Evolutionary conservation across 257 asterid species (phyloP).

Genomic region (Prunella vulgaris): DNA sequence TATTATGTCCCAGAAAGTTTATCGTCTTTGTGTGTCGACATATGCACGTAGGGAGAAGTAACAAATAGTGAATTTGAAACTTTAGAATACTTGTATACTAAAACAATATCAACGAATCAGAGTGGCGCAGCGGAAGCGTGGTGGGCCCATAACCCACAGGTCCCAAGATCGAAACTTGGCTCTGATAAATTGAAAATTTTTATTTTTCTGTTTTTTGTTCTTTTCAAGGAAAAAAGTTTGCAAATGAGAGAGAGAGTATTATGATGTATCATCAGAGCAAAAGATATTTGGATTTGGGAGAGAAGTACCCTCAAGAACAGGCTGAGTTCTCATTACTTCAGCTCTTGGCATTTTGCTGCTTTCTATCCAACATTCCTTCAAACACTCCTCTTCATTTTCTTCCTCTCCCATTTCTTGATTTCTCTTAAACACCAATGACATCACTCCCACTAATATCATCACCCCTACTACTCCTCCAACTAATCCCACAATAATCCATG

Average conservation of each 20-base stretch:
- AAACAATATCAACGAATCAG: conserved; percentile 33
- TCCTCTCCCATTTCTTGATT: conserved; percentile 47
- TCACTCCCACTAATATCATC: conserved; percentile 30
- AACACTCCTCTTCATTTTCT: conserved; percentile 51
- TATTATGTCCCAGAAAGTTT: too few species aligned
- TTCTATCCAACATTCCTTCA: conserved; percentile 44
- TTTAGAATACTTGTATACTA: too few species aligned
- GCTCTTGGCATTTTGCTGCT: conserved; percentile 78
- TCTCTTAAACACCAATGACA: conserved; percentile 33
- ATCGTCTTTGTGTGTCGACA: too few species aligned
- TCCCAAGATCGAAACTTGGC: conserved; percentile 99
- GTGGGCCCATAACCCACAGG: conserved; percentile 99
- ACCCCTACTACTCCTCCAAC: conserved; percentile 43
- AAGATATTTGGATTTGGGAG: conserved; percentile 50
- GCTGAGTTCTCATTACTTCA: conserved; percentile 57
- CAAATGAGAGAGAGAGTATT: not conserved
- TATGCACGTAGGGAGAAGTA: too few species aligned
- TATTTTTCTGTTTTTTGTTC: too few species aligned
- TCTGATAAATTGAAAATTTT: conserved; percentile 47
- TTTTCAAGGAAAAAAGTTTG: too few species aligned
- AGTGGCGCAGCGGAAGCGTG: conserved; percentile 99
- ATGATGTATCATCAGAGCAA: conserved; percentile 40
- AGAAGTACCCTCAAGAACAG: conserved; percentile 49
- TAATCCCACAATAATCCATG: conserved; percentile 44
- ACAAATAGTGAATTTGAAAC: too few species aligned